Base-by-base conservation (phyloP, 768 basidiomycete genomes). In the Termitomyces heimii region DNA sequence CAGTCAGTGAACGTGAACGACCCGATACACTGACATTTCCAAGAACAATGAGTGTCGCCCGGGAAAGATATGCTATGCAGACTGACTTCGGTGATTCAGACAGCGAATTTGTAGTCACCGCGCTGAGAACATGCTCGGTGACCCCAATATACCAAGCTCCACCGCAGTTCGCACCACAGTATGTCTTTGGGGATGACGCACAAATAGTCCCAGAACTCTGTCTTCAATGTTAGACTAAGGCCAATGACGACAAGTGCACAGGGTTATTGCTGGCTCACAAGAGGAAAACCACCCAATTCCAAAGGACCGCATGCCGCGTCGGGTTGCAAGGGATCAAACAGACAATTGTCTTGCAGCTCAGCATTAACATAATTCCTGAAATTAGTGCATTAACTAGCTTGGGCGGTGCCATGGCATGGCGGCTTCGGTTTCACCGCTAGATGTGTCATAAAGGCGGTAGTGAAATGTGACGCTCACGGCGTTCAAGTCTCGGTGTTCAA, bases 381-480 rank as follows among this genome's bases (percentile, higher is more conserved):
- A 82, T 90, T 40, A 92, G 91, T n/a, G 68, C 83, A 60, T 77
- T 75, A 7, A 77, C 84, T 18, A 90, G 91, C 13, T 94, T 95
- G 64, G 89, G 89, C 3, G 92, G 86, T 47, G 83, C 2, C 92
- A 95, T 66, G 92, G 92, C 29, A 77, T 94, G 26, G 85, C 87
- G 20, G 83, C 87, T 94, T 82, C 67, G 92, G 92, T 9, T 92
- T 92, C 66, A 87, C 78, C 7, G 93, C 89, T 3, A 84, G 92
- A 42, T 88, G 83, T 1, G 70, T 94, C 53, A 75, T 95, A 60
- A 78, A 79, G 56, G 76, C 78, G 3, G 77, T 86, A 13, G 89
- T 82, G 0, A 79, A 76, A 0, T 79, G 79, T 44, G 82, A 89
- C 60, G 78, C 86, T 2, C n/a, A 74, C 74, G 4, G 75, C 86